Base-by-base conservation (phyloP, 441 rosid genomes). In the Mallotus japonicus region DNA sequence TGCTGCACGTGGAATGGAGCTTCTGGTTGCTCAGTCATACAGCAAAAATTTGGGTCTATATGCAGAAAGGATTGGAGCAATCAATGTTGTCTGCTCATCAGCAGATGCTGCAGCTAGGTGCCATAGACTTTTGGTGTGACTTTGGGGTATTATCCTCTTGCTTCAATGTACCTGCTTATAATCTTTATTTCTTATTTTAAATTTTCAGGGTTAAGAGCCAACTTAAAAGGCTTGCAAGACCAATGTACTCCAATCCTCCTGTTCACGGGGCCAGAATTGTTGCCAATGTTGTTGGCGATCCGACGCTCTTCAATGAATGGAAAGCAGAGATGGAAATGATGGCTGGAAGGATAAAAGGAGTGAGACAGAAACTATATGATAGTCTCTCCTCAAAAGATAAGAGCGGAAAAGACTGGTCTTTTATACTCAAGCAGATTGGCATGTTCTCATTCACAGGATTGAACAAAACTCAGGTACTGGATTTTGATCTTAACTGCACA, bases 391-490 rank as follows among this genome's bases (percentile, higher is more conserved):
- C 88, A 57, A 91, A 90, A 81, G 99, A 95, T 70, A 90, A 85
- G 79, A 90, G 93, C 28, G 90, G 97, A 22, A 92, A 95, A 65
- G 99, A 92, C 69, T 95, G 98, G 98, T 92, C 97, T 60, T 92
- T 91, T 77, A 86, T 95, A 68, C 84, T 95, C 8, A 90, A 85
- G 80, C 99, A 91, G 84, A 95, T 95, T 71, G 98, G 99, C 84
- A 95, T 95, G 99, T 92, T 95, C 89, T 92, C 97, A 12, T 95
- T 91, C 84, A 92, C 99, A 0, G 97, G 98, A 77, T 84, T 95
- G 81, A 90, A 80, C 88, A 91, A 87, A 83, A 70, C 92, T 75
- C 97, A 91, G 99, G 99, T 92, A 84, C 57, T 51, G 15, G 44
- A 32, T 28, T 70, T 37, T 51, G 5, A 19, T 50, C 1, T 63